Conservation (phyloP, 306 rosid genomes). For the Inga leiocalycina region DNA sequence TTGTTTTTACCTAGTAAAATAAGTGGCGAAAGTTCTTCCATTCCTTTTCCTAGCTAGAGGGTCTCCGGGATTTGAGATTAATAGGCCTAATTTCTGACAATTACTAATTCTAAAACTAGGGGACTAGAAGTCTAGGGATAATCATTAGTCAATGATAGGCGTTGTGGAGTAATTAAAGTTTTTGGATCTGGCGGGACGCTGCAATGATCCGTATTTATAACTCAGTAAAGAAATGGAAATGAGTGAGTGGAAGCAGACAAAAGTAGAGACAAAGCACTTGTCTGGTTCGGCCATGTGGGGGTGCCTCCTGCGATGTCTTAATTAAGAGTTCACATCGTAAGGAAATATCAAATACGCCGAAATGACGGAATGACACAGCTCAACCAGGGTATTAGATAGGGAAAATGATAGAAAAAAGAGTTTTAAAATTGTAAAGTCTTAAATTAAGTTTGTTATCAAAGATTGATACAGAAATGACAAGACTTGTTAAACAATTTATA, state of each 20-base stretch:
- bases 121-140: constrained; percentile 37
- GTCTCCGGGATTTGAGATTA: constrained; percentile 32
- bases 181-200: constrained; percentile 42
- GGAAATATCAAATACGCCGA: background rate
- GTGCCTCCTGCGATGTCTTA: constrained; percentile 29
- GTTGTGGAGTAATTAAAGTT: constrained; percentile 30
- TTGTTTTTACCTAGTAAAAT: constrained; percentile 13
- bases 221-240: constrained; percentile 27
- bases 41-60: constrained; percentile 20
- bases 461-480: no score
- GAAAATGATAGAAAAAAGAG: no score
- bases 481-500: no score
- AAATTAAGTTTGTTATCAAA: no score
- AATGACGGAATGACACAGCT: background rate
- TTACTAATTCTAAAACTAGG: background rate
- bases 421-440: no score
- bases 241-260: constrained; percentile 27
- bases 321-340: background rate
- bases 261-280: constrained; percentile 28
- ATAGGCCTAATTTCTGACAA: constrained; percentile 1
- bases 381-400: background rate
- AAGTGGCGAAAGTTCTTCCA: constrained; percentile 4
- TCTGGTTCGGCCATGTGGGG: constrained; percentile 38
- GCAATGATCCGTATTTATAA: background rate
- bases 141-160: constrained; percentile 39